A percentile compares a stretch with the other conserved stretches of the same genome.
phyloP scores from a whole-genome alignment of 2,329 filamentous ascomycete species.

The Pyrenophora tritici-repentis region DNA sequence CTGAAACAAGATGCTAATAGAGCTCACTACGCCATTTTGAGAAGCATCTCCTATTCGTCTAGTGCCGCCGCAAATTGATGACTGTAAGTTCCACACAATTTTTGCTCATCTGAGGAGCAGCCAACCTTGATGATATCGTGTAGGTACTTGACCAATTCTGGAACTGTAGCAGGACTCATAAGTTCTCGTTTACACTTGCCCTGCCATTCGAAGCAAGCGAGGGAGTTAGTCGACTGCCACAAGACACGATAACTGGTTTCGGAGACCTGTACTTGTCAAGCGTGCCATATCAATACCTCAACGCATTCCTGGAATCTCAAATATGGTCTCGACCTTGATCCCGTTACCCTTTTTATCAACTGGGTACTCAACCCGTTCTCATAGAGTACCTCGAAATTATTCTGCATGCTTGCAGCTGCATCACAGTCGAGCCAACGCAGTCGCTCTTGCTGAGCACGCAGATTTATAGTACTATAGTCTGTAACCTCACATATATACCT shows the following conservation, averaged over 20 bases:
- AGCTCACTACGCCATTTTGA: no score
- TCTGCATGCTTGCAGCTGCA: conserved; percentile 8
- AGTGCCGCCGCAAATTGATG: no score
- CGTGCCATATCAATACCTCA: background rate
- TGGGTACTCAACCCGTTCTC: background rate
- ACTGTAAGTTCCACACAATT: no score
- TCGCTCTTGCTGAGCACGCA: conserved; percentile 17
- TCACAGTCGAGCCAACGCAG: conserved; percentile 13
- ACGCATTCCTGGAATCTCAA: background rate
- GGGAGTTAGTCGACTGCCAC: background rate
- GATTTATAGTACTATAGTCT: conserved; percentile 25
- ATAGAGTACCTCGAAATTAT: conserved; percentile 4
- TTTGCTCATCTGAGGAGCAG: no score
- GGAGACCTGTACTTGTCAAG: background rate
- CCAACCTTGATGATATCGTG: no score
- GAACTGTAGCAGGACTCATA: no score
- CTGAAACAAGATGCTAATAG: no score
- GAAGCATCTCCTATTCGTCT: no score
- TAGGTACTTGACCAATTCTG: no score
- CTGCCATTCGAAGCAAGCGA: background rate
- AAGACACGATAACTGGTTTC: background rate
- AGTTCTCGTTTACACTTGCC: background rate
- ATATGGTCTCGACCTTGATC: background rate
- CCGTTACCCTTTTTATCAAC: background rate
- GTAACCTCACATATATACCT: conserved; percentile 31